These are phyloP conservation scores for Trichoderma endophyticum DNA, from an alignment of 2,329 filamentous ascomycete species.

Conservation along the genomic window DNA sequence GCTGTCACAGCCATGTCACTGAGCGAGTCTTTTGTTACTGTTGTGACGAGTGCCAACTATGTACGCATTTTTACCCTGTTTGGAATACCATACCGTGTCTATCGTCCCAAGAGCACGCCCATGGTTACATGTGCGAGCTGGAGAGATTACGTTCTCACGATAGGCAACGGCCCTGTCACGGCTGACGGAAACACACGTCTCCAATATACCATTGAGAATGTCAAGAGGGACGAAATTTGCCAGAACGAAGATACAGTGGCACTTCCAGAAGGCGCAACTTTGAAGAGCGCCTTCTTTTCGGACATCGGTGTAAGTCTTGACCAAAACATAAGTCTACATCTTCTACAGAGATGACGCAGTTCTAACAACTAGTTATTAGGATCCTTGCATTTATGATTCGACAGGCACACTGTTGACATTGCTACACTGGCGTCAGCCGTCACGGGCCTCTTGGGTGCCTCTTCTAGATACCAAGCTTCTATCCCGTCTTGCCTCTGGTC, in stretches of 20 bases:
- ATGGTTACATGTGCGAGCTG: slow-evolving; percentile 92
- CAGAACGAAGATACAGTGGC: slow-evolving; percentile 93
- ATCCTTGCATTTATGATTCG: slow-evolving; percentile 94
- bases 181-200: slow-evolving; percentile 75
- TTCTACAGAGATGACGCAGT: not conserved
- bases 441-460: slow-evolving; percentile 86
- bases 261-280: slow-evolving; percentile 66
- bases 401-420: slow-evolving; percentile 84
- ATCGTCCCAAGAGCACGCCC: slow-evolving; percentile 84
- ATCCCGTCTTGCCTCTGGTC: slow-evolving; percentile 75
- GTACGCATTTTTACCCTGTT: slow-evolving; percentile 91
- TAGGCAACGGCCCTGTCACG: slow-evolving; percentile 86
- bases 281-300: slow-evolving; percentile 88
- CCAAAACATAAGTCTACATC: not conserved
- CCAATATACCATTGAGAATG: slow-evolving; percentile 88
- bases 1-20: slow-evolving; percentile 83
- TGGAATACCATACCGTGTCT: slow-evolving; percentile 83
- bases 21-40: slow-evolving; percentile 86
- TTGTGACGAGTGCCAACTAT: slow-evolving; percentile 82
- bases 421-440: slow-evolving; percentile 83
- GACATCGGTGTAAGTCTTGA: slow-evolving; percentile 69
- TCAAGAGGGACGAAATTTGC: slow-evolving; percentile 89
- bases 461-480: slow-evolving; percentile 85
- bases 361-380: slow-evolving; percentile 45
- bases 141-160: slow-evolving; percentile 92